Base-by-base conservation (phyloP, 768 basidiomycete genomes). In the Serendipita sp. region DNA sequence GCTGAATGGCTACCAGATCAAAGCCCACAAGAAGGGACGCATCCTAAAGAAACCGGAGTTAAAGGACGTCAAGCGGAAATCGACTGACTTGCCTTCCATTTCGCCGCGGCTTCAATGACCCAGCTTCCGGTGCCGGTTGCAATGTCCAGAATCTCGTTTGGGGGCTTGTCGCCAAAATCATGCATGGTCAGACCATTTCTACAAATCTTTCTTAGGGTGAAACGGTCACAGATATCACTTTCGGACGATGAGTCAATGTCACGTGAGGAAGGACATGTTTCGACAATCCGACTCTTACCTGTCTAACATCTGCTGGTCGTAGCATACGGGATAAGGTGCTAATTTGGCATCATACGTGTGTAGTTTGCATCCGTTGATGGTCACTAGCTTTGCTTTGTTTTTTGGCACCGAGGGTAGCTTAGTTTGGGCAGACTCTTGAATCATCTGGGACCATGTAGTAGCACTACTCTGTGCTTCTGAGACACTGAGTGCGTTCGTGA, bases 171-270 rank as follows among this genome's bases (percentile, higher is more conserved):
- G 35, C 16, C 23, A n/a, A 60, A 60, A 32, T 60, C 34, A 30
- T 36, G 34, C 35, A 60, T 23, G 23, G 56, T 60, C 23, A 60
- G n/a, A 10, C 56, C 56, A n/a, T 60, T 60, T 38, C 32, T 36
- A 35, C 56, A 60, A 30, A 60, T 8, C 7, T n/a, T 28, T 60
- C 35, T 60, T 18, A 60, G 56, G 16, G 28, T 60, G 23, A 60
- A 28, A 30, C 56, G 35, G n/a, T 60, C 56, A 60, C 56, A 60
- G 10, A 60, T 60, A 28, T 60, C 56, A 60, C 56, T 60, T 23
- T 60, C 35, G 48, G 48, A 51, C n/a, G 18, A 51, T 18, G 48
- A 51, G 48, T 52, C 48, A 52, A 52, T 60, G 16, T n/a, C 35
- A 11, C 10, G n/a, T 32, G 56, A 60, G 16, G 11, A 8, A 36